phyloP scores from a whole-genome alignment of 345 rosid species.

The Hevea brasiliensis region DNA sequence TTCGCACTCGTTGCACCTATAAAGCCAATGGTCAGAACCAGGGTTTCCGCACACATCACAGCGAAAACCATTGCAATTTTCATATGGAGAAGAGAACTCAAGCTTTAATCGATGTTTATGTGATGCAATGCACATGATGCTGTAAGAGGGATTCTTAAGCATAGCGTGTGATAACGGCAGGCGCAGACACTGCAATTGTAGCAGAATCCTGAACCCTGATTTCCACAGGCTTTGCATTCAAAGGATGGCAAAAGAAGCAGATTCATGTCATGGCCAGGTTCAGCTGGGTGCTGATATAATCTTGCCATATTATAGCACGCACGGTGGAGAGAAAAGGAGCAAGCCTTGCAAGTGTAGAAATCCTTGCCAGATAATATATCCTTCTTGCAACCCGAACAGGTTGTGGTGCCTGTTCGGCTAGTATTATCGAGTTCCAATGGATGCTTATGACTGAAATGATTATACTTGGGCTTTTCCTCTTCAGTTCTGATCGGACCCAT shows the following conservation, averaged over 20 bases:
- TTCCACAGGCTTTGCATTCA: neutral
- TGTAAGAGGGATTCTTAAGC: neutral
- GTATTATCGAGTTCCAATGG: neutral
- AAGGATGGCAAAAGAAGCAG: neutral
- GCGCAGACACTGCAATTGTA: neutral
- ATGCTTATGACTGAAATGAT: neutral
- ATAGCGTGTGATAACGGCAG: neutral
- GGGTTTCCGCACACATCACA: conserved; percentile 1
- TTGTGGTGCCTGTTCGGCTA: neutral
- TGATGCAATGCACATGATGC: neutral
- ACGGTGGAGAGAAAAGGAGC: neutral
- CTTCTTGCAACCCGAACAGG: neutral
- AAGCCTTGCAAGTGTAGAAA: neutral
- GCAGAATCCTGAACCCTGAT: neutral
- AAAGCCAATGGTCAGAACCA: neutral
- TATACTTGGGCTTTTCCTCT: neutral
- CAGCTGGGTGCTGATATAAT: neutral
- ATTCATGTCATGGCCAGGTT: neutral
- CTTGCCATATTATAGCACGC: conserved; percentile 1
- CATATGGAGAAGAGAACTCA: neutral
- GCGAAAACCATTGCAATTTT: neutral
- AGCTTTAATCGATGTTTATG: neutral
- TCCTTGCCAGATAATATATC: neutral
- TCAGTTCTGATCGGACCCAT: neutral
- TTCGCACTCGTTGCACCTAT: neutral